Conservation (phyloP, 1,284 basidiomycete species). For the Trichosporon sp. region DNA sequence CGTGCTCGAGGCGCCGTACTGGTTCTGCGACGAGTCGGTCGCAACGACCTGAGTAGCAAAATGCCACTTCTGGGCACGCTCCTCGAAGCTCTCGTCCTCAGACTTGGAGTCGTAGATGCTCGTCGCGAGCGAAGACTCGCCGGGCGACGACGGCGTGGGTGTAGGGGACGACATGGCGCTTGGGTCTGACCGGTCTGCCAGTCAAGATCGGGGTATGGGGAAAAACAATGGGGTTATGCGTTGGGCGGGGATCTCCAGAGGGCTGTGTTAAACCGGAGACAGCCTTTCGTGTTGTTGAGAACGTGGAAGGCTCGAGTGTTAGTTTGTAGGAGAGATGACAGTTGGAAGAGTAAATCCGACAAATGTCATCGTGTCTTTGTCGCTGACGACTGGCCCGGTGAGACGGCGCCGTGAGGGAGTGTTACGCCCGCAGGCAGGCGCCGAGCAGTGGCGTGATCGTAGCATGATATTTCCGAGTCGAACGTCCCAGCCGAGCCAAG, state of each 20-base stretch:
- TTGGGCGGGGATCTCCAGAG: neutral
- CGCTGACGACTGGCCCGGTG: neutral
- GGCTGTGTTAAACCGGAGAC: no score
- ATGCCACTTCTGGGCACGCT: slow-evolving; percentile 47
- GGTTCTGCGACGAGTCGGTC: slow-evolving; percentile 84
- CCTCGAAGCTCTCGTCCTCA: slow-evolving; percentile 40
- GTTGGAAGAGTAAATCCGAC: neutral
- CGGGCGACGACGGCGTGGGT: slow-evolving; percentile 39
- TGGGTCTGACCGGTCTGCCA: neutral
- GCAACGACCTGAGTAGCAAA: slow-evolving; percentile 67
- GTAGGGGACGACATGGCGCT: slow-evolving; percentile 26
- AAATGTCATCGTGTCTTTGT: slow-evolving; percentile 13
- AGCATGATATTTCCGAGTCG: slow-evolving; percentile 12
- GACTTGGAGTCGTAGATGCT: slow-evolving; percentile 40
- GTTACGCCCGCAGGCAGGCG: neutral
- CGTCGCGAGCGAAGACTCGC: slow-evolving; percentile 46
- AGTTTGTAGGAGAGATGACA: neutral
- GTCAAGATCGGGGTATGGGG: neutral
- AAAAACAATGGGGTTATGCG: no score
- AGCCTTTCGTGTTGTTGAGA: slow-evolving; percentile 17
- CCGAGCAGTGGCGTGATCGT: slow-evolving; percentile 16
- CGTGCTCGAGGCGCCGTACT: slow-evolving; percentile 88
- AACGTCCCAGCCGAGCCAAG: neutral
- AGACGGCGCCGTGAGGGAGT: neutral
- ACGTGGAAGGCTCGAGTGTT: neutral